Percentiles rank a stretch among this genome's conserved stretches.
Conservation (phyloP, 495 filamentous ascomycete genomes). For the Aspergillus kassunensis region DNA sequence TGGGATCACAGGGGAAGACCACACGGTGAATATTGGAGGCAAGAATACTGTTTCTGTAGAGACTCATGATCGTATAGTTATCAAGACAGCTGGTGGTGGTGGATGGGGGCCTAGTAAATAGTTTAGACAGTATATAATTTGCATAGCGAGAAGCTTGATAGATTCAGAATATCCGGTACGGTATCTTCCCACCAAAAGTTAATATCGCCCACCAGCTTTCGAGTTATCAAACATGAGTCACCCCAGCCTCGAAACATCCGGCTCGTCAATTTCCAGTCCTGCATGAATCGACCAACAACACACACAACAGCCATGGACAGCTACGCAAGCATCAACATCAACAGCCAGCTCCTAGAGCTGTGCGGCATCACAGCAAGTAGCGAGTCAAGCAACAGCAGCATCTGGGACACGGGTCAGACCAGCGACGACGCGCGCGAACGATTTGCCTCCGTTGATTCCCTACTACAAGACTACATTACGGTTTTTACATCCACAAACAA, state of each 20-base stretch:
- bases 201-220: too few species aligned
- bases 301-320: background rate
- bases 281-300: background rate
- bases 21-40: slow-evolving; percentile 74
- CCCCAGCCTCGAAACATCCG: background rate
- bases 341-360: background rate
- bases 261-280: background rate
- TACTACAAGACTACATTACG: background rate
- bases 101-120: slow-evolving; percentile 26
- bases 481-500: background rate
- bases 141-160: too few species aligned
- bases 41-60: slow-evolving; percentile 92
- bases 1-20: slow-evolving; percentile 25
- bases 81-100: slow-evolving; percentile 54
- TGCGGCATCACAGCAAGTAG: background rate
- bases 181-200: too few species aligned
- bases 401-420: background rate
- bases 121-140: background rate
- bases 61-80: slow-evolving; percentile 81
- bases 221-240: background rate
- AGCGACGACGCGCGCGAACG: background rate
- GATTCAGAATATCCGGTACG: too few species aligned
- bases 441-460: background rate
- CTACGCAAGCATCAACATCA: background rate
- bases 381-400: background rate